These are phyloP conservation scores for Chimonanthus praecox DNA, from an alignment of 164 flowering plant genomes.

Conservation along the genomic window DNA sequence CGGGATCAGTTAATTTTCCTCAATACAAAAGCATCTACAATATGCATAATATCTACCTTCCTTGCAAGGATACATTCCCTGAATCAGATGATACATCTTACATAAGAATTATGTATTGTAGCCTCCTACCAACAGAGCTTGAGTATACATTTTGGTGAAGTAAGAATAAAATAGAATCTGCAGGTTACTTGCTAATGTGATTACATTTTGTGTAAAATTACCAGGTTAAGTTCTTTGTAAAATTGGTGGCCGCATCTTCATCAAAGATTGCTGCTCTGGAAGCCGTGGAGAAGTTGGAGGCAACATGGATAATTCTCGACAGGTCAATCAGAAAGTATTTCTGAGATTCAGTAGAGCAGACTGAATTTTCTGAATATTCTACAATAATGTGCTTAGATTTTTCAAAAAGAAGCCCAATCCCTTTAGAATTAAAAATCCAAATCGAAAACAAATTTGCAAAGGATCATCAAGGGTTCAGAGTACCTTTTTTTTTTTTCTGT, in stretches of 20 bases:
- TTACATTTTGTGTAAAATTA: slow-evolving; percentile 4
- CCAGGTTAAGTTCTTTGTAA: slow-evolving; percentile 37
- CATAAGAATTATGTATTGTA: background rate
- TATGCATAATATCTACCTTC: background rate
- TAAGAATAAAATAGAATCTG: background rate
- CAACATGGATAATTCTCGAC: slow-evolving; percentile 68
- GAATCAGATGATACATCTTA: background rate
- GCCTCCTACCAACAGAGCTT: background rate
- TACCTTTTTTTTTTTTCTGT: too few relatives aligned
- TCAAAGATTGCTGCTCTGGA: slow-evolving; percentile 36
- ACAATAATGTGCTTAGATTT: too few relatives aligned
- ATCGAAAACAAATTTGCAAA: too few relatives aligned
- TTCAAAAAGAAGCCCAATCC: too few relatives aligned
- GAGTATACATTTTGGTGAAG: background rate
- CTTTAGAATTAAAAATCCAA: too few relatives aligned
- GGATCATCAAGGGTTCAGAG: too few relatives aligned
- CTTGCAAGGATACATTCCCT: background rate
- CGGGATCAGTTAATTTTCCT: background rate
- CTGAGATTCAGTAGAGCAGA: background rate
- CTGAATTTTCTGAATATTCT: too few relatives aligned
- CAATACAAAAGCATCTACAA: background rate
- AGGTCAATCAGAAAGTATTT: slow-evolving; percentile 30
- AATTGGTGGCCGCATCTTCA: slow-evolving; percentile 35
- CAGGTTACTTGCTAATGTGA: slow-evolving; percentile 1
- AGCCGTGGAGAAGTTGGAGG: slow-evolving; percentile 27